phyloP scores from a whole-genome alignment of 2,329 filamentous ascomycete genomes.

The Pseudogymnoascus sp. region DNA sequence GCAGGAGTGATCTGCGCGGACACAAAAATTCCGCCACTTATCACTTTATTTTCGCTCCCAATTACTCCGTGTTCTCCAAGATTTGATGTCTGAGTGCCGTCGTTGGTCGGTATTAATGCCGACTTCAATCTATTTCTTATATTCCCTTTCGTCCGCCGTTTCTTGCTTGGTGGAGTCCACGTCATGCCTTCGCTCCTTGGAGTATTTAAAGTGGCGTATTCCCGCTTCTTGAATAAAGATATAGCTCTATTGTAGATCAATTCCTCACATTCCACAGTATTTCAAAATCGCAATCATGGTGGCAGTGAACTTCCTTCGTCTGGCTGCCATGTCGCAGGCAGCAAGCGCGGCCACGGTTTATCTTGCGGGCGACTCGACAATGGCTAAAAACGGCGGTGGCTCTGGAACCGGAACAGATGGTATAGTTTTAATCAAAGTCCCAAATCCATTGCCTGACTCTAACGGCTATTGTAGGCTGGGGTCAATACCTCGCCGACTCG shows the following conservation, averaged over 20 bases:
- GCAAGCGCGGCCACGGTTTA: slow-evolving; percentile 11
- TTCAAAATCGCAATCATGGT: not conserved
- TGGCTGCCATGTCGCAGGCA: slow-evolving; percentile 8
- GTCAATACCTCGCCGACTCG: slow-evolving; percentile 18
- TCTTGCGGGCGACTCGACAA: slow-evolving; percentile 18
- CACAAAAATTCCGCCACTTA: not conserved
- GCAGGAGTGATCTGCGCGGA: not conserved
- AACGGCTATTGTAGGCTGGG: slow-evolving; percentile 17
- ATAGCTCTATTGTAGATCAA: not conserved
- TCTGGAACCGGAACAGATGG: slow-evolving; percentile 16
- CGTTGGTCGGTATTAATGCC: slow-evolving; percentile 2
- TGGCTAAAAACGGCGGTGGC: slow-evolving; percentile 17
- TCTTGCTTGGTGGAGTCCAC: not conserved
- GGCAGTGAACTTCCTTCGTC: not conserved
- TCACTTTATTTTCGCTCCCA: slow-evolving; percentile 5
- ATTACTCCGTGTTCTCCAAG: not conserved
- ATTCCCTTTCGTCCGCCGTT: not conserved
- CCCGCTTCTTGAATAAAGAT: not conserved
- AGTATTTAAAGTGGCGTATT: not conserved
- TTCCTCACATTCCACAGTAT: not conserved
- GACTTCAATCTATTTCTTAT: slow-evolving; percentile 1
- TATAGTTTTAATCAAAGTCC: not conserved
- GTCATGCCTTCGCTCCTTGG: not conserved
- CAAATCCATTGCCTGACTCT: not conserved
- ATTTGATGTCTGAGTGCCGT: not conserved